These are phyloP conservation scores for Metschnikowia lachancei DNA, from an alignment of 805 yeast genomes.

Conservation along the genomic window DNA sequence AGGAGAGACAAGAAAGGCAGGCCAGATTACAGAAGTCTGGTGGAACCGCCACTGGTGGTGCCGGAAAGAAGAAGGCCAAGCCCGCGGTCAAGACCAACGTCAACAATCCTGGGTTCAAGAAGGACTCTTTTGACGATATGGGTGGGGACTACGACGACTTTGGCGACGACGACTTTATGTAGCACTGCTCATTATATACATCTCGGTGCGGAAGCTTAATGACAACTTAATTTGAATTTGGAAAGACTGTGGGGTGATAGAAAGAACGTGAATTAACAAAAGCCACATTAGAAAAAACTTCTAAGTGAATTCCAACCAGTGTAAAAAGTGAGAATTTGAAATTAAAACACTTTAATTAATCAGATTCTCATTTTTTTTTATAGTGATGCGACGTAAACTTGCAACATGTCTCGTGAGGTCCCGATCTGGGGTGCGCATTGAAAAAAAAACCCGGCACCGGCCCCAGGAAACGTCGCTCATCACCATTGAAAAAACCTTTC, in stretches of 20 bases:
- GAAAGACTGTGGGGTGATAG: background rate
- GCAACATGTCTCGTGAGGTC: background rate
- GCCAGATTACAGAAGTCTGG: conserved; percentile 79
- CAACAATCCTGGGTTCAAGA: conserved; percentile 51
- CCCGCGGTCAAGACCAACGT: conserved; percentile 64
- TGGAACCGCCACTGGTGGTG: conserved; percentile 87
- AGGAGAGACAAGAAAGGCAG: conserved; percentile 86
- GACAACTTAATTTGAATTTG: background rate
- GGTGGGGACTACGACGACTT: conserved; percentile 51
- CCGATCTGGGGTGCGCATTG: conserved; percentile 1
- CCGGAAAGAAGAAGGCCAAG: conserved; percentile 92
- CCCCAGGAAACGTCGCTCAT: background rate
- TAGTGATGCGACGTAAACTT: background rate
- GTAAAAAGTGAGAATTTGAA: too few species aligned
- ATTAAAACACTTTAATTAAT: background rate
- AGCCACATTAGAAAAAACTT: too few species aligned
- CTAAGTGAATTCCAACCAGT: too few species aligned
- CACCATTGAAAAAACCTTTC: background rate
- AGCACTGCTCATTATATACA: conserved; percentile 17
- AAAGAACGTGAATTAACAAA: background rate
- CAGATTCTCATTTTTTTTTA: background rate
- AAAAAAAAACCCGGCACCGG: background rate
- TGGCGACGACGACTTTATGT: conserved; percentile 84
- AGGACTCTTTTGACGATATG: conserved; percentile 60
- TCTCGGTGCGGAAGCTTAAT: background rate